Evolutionary conservation across 345 rosid genomes (phyloP).

Genomic region (Sisymbrium irio): DNA sequence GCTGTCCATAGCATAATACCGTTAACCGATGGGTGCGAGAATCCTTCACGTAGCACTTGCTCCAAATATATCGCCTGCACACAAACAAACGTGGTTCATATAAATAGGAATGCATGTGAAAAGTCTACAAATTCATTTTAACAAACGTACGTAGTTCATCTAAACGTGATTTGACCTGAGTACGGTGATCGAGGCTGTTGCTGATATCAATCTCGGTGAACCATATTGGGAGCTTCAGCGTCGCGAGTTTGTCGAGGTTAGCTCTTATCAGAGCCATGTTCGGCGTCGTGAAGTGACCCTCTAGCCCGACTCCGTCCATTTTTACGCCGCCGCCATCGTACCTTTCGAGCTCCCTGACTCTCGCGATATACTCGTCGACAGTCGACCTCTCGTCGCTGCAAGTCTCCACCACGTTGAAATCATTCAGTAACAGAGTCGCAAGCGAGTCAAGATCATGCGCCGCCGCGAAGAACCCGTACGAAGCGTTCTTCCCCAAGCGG

Average conservation of each 20-base stretch:
- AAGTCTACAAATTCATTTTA: no score
- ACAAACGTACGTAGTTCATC: no score
- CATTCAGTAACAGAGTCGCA: conserved; percentile 76
- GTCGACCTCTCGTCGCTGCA: conserved; percentile 67
- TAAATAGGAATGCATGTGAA: no score
- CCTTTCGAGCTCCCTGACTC: conserved; percentile 50
- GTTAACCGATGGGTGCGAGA: conserved; percentile 73
- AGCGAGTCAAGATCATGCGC: conserved; percentile 62
- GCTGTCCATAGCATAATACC: conserved; percentile 94
- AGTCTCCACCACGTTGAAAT: conserved; percentile 79
- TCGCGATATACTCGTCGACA: conserved; percentile 57
- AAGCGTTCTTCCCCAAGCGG: conserved; percentile 60
- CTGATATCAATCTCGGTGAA: conserved; percentile 84
- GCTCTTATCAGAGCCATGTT: conserved; percentile 73
- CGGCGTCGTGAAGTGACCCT: conserved; percentile 69
- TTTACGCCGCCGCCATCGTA: conserved; percentile 38
- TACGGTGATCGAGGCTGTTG: conserved; percentile 35
- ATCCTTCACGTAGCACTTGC: conserved; percentile 80
- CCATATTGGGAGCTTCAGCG: conserved; percentile 74
- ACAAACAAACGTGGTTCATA: neutral
- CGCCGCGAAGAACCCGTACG: conserved; percentile 52
- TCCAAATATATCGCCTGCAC: conserved; percentile 61
- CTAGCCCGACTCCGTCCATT: conserved; percentile 75
- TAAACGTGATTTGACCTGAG: conserved; percentile 44
- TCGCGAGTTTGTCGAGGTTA: conserved; percentile 65